These are phyloP conservation scores for Astrothelium macrocarpum DNA, from an alignment of 495 filamentous ascomycete species.

Conservation along the genomic window DNA sequence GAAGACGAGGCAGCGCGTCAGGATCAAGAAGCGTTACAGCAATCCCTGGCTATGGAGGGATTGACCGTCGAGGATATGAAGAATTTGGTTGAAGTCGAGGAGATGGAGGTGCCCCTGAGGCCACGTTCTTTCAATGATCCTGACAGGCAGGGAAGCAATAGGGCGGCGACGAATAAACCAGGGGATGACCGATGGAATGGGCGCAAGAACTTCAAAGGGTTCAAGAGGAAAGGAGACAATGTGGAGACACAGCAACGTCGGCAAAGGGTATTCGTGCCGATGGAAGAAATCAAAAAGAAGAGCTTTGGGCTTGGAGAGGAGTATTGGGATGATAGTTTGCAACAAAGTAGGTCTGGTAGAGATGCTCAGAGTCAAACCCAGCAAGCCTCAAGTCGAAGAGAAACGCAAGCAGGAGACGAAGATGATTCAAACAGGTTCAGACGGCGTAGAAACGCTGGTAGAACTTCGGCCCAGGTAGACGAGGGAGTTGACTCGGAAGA, in stretches of 20 bases:
- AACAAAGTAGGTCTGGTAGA: slow-evolving; percentile 27
- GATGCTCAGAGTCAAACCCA: slow-evolving; percentile 24
- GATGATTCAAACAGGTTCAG: slow-evolving; percentile 14
- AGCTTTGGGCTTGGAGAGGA: slow-evolving; percentile 78
- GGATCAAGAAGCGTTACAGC: slow-evolving; percentile 50
- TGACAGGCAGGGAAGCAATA: slow-evolving; percentile 31
- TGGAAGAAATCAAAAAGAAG: slow-evolving; percentile 71
- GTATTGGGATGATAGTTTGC: slow-evolving; percentile 50
- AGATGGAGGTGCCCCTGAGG: slow-evolving; percentile 51
- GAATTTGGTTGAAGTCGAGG: slow-evolving; percentile 67
- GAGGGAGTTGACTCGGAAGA: slow-evolving; percentile 27
- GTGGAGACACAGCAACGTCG: slow-evolving; percentile 35
- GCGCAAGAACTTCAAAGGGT: slow-evolving; percentile 92
- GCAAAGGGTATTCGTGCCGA: slow-evolving; percentile 58
- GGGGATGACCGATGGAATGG: slow-evolving; percentile 95
- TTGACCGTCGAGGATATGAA: slow-evolving; percentile 63
- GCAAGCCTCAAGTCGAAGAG: slow-evolving; percentile 17
- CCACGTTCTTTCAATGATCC: slow-evolving; percentile 18
- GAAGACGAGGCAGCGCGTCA: slow-evolving; percentile 51
- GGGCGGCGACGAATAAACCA: slow-evolving; percentile 33
- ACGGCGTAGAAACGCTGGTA: slow-evolving; percentile 18
- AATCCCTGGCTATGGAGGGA: slow-evolving; percentile 38
- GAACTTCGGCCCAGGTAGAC: slow-evolving; percentile 16
- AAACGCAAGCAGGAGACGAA: slow-evolving; percentile 12
- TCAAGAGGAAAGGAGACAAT: slow-evolving; percentile 54